These are phyloP conservation scores for Penicillium maclennaniae DNA, from an alignment of 495 filamentous ascomycete genomes.

Conservation along the genomic window DNA sequence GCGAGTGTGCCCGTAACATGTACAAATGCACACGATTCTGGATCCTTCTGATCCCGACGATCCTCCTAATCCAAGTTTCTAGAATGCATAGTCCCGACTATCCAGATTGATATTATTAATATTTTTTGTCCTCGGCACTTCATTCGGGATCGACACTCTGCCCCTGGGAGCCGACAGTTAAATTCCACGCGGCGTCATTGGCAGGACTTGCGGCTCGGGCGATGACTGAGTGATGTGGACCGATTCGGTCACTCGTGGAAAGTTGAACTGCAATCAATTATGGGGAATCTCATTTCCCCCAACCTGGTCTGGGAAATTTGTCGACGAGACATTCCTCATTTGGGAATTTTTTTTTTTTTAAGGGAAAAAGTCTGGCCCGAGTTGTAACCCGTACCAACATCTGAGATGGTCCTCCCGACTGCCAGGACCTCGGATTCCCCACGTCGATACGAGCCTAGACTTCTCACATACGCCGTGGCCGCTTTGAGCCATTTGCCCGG, in stretches of 20 bases:
- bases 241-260: too few species aligned
- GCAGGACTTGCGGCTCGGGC: constrained; percentile 17
- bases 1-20: too few species aligned
- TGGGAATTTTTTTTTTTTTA: background rate
- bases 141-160: constrained; percentile 16
- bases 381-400: background rate
- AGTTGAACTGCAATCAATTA: background rate
- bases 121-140: constrained; percentile 16
- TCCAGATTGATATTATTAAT: background rate
- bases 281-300: constrained; percentile 8
- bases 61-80: constrained; percentile 21
- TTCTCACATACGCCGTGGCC: background rate
- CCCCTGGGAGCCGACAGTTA: background rate
- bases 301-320: constrained; percentile 9
- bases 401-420: background rate
- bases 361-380: constrained; percentile 9
- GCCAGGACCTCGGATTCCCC: background rate
- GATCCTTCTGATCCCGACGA: constrained; percentile 19
- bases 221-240: background rate
- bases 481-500: constrained; percentile 10
- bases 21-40: too few species aligned
- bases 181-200: constrained; percentile 21
- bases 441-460: background rate
- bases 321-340: constrained; percentile 21
- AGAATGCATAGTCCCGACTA: background rate